Evolutionary conservation across 2,329 filamentous ascomycete genomes (phyloP), one percentile per base, ranked within the genome.

Genomic region (Cladophialophora exuberans): DNA sequence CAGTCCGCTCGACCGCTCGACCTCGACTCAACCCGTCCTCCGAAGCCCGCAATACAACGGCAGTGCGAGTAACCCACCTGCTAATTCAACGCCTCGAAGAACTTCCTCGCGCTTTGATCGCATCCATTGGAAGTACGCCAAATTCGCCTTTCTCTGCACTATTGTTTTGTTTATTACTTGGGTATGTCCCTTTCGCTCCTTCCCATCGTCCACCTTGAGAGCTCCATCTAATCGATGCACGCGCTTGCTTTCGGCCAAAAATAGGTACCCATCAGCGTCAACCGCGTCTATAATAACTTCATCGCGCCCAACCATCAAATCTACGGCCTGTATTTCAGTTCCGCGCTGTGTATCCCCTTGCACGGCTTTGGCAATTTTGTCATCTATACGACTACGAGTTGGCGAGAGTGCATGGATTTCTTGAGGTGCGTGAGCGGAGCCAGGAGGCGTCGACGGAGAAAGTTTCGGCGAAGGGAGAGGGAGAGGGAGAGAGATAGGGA

Each of bases 71-170:
- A n/a, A 7, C 20, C 20, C 31, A 17, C 3, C 17, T 13, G 31
- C 28, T 35, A 33, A 26, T 31, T 48, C 30, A 15, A 41, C 23
- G 7, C 30, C 41, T 7, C 56, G 56, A 13, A 56, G 28, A 22
- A 36, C 49, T 2, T 42, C 57, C 13, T 59, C 57, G 13, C 28
- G 57, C 2, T 59, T 59, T 18, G 57, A 59, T 23, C 31, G 18
- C 10, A 49, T 52, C 11, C 57, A 59, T 17, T 59, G 57, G 57
- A 59, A 59, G 30, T 59, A 59, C 22, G 57, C 57, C n/a, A 52
- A 59, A 15, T 59, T 59, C 30, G 57, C 57, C 3, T 59, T 59
- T 25, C 41, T 59, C 3, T 59, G 49, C 25, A 59, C 57, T 3
- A 52, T 59, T 28, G 57, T 59, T 3, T 31, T 59, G n/a, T 53